A percentile compares a stretch with the other conserved stretches of the same genome.
Conservation (phyloP, 2,329 filamentous ascomycete genomes). For the Cercospora sp. region DNA sequence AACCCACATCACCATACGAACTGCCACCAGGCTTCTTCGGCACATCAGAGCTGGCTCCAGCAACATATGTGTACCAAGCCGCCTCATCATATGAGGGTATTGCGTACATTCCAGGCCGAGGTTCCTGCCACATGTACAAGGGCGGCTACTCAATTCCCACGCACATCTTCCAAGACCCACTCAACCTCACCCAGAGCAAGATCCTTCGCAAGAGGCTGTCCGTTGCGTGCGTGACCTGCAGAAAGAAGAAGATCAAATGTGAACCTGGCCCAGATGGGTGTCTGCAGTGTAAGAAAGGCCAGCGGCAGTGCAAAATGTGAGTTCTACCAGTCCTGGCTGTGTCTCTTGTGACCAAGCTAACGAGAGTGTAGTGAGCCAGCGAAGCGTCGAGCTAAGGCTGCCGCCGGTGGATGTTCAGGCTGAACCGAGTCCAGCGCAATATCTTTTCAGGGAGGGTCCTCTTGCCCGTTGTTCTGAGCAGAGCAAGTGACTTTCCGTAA, state of each 20-base stretch:
- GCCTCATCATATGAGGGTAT: conserved; percentile 16
- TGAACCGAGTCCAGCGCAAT: not conserved
- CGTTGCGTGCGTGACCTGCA: conserved; percentile 17
- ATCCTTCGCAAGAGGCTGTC: conserved; percentile 22
- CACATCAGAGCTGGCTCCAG: conserved; percentile 12
- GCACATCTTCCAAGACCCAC: conserved; percentile 15
- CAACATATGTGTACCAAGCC: conserved; percentile 19
- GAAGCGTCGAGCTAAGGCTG: conserved; percentile 10
- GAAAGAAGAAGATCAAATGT: conserved; percentile 23
- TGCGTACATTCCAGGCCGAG: conserved; percentile 4
- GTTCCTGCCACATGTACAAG: conserved; percentile 11
- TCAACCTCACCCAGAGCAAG: conserved; percentile 19
- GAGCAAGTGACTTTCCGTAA: not conserved
- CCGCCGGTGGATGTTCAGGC: not conserved
- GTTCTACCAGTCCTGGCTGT: not conserved
- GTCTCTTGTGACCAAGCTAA: conserved; percentile 3
- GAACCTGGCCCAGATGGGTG: conserved; percentile 17
- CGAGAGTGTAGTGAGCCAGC: conserved; percentile 12
- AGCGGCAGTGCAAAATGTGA: conserved; percentile 19
- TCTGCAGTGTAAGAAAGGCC: conserved; percentile 20
- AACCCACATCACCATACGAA: conserved; percentile 10
- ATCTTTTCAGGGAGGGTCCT: too few species aligned
- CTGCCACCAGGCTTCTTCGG: conserved; percentile 11
- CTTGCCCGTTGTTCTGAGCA: not conserved
- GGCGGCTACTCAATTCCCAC: conserved; percentile 19